Evolutionary conservation across 2,329 filamentous ascomycete species (phyloP), one percentile per base, ranked within the genome.

Genomic region (Penicillium capsulatum): DNA sequence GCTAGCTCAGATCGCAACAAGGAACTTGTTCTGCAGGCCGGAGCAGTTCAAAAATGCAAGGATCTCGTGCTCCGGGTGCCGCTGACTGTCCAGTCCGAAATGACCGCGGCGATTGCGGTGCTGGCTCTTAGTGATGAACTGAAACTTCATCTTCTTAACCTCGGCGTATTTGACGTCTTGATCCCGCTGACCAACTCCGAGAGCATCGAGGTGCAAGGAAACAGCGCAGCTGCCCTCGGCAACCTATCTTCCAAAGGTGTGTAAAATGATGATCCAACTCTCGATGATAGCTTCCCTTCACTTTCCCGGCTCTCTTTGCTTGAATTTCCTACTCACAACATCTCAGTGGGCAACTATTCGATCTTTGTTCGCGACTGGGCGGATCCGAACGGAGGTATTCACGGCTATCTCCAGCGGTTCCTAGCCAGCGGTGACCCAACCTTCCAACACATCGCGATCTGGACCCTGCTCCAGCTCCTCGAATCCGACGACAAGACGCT

Each of bases 21-120:
- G 71, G 86, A 94, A 42, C 76, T 98, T n/a, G 92, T 98, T 1
- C 72, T 98, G 34, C 89, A 97, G 66, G 92, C 92, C 22, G 92
- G 92, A 16, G 92, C 92, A 2, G 92, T 98, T 27, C 89, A 97
- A 63, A 97, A 97, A 66, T 98, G 92, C 80, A 97, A 96, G 69
- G 88, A 97, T 61, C 76, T 98, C 36, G 90, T 98, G 16, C 74
- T 98, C 13, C 84, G 94, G 40, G 92, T 97, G 2, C 89, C 92
- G 0, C 77, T 97, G 34, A 91, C 86, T 27, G 92, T 98, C 2
- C 92, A 98, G 64, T 96, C 90, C 2, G 92, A 98, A 66, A 98
- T 98, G 92, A 98, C 92, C 3, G 92, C 92, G n/a, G 92, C 92
- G 1, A 96, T 98, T 66, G 92, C 92, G 26, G 92, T 98, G 10